Evolutionary conservation across 768 basidiomycete species (phyloP).

Genomic region (Pleurotus tuber-regium): DNA sequence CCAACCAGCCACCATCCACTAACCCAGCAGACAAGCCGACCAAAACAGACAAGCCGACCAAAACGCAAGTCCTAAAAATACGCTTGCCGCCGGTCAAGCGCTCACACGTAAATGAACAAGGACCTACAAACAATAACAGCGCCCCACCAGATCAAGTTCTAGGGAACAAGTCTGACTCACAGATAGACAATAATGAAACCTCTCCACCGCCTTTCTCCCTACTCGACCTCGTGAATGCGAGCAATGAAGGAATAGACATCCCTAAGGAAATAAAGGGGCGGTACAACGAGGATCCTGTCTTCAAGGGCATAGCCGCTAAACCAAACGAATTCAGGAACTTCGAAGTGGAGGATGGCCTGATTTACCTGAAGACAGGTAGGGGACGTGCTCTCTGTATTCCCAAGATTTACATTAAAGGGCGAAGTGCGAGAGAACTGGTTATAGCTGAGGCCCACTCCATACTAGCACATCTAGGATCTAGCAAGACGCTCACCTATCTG

Average conservation of each 20-base stretch:
- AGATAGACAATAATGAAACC: neutral
- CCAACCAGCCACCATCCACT: neutral
- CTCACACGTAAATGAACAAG: neutral
- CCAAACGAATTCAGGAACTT: conserved; percentile 21
- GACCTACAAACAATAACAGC: neutral
- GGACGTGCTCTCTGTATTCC: conserved; percentile 22
- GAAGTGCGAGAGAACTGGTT: conserved; percentile 25
- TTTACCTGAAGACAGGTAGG: conserved; percentile 16
- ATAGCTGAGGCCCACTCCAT: conserved; percentile 37
- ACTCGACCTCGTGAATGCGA: neutral
- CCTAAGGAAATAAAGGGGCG: conserved; percentile 10
- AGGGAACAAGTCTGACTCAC: neutral
- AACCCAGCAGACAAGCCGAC: neutral
- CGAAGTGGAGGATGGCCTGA: conserved; percentile 13
- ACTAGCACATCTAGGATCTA: conserved; percentile 33
- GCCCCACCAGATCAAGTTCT: neutral
- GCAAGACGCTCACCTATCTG: conserved; percentile 31
- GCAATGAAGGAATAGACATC: conserved; percentile 11
- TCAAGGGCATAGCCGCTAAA: conserved; percentile 16
- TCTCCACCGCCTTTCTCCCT: neutral
- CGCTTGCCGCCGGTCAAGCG: neutral
- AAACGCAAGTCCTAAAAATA: no score
- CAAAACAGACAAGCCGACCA: no score
- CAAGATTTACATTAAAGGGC: conserved; percentile 16
- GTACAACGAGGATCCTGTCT: conserved; percentile 17